Percentiles rank a stretch among this genome's conserved stretches.
Conservation (phyloP, 2,329 filamentous ascomycete genomes). For the Sphaerulina vaccinii region DNA sequence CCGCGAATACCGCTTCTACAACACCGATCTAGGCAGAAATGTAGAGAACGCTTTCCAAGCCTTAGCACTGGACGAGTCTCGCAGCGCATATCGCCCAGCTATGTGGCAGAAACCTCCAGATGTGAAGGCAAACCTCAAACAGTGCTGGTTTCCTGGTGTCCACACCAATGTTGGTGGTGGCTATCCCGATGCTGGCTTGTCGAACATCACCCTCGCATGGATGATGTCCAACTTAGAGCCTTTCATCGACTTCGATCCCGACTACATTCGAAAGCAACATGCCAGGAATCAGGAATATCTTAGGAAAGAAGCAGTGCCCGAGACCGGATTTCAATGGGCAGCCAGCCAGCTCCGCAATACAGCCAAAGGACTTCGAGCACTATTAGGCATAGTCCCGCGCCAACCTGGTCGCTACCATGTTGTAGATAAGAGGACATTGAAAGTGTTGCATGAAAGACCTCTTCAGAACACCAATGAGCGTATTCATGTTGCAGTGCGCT, state of each 20-base stretch:
- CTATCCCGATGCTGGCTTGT: slow-evolving; percentile 34
- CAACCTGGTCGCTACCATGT: slow-evolving; percentile 17
- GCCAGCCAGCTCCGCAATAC: slow-evolving; percentile 15
- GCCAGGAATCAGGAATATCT: slow-evolving; percentile 14
- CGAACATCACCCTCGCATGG: slow-evolving; percentile 42
- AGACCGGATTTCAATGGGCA: slow-evolving; percentile 14
- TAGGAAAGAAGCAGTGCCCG: slow-evolving; percentile 11
- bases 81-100: slow-evolving; percentile 51
- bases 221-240: slow-evolving; percentile 38
- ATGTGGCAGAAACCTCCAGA: slow-evolving; percentile 43
- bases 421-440: slow-evolving; percentile 18
- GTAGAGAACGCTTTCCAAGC: slow-evolving; percentile 58
- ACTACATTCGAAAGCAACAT: slow-evolving; percentile 28
- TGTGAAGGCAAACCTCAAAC: slow-evolving; percentile 41
- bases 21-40: slow-evolving; percentile 35
- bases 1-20: slow-evolving; percentile 36
- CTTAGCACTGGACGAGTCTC: slow-evolving; percentile 54
- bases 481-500: slow-evolving; percentile 17
- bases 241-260: slow-evolving; percentile 37
- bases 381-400: slow-evolving; percentile 13
- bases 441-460: slow-evolving; percentile 6
- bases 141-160: slow-evolving; percentile 56
- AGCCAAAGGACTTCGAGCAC: slow-evolving; percentile 11
- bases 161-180: slow-evolving; percentile 55
- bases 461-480: slow-evolving; percentile 19